Evolutionary conservation across 2,329 filamentous ascomycete species (phyloP).

Genomic region (Trichoderma pleuroti): DNA sequence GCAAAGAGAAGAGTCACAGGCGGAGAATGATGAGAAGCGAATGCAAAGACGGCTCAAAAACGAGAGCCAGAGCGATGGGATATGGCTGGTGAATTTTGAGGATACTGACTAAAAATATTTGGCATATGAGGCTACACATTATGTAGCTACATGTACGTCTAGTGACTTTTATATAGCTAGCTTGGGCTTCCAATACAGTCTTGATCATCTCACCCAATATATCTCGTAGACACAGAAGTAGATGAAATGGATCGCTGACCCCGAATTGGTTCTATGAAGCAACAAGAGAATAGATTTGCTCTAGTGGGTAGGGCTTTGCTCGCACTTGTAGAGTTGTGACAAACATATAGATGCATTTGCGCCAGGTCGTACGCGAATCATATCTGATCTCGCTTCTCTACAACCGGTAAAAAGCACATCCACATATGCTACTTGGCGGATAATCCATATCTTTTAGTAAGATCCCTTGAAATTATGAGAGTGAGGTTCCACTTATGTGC

Average conservation of each 20-base stretch:
- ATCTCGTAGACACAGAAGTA: too few species aligned
- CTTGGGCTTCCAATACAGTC: neutral
- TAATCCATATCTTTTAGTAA: neutral
- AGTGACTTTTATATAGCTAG: neutral
- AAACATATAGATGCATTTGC: too few species aligned
- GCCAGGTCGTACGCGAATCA: too few species aligned
- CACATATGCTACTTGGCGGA: neutral
- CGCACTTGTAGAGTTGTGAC: too few species aligned
- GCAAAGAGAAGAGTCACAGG: neutral
- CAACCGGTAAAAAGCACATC: neutral
- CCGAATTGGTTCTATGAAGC: too few species aligned
- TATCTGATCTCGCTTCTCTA: neutral
- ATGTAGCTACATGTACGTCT: neutral
- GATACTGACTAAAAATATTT: neutral
- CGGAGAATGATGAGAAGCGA: neutral
- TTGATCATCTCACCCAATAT: neutral
- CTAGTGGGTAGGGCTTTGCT: too few species aligned
- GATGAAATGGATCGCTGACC: too few species aligned
- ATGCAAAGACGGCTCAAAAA: neutral
- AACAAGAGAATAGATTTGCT: too few species aligned
- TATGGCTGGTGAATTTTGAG: neutral
- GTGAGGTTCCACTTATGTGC: neutral
- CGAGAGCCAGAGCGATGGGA: neutral
- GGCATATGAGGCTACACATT: neutral
- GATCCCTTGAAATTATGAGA: neutral